Percentiles rank a stretch among this genome's conserved stretches.
Conservation (phyloP, 345 rosid species). For the Salix koriyanagi region DNA sequence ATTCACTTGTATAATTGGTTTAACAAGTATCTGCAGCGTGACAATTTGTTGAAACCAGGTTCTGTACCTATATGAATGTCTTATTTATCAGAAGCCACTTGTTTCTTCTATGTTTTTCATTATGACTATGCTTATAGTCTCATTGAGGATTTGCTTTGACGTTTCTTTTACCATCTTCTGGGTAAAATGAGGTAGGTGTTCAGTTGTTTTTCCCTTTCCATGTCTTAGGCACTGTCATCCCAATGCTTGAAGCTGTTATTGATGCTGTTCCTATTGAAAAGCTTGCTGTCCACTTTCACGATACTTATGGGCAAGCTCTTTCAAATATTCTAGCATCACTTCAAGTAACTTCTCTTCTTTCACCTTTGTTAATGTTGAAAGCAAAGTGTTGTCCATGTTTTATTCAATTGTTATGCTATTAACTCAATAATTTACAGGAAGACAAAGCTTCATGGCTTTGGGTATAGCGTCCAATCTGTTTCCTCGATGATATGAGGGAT, state of each 20-base stretch:
- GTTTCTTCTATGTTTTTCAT: no score
- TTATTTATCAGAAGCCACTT: no score
- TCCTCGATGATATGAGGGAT: neutral
- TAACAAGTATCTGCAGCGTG: no score
- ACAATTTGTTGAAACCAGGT: no score
- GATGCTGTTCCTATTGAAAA: conserved; percentile 66
- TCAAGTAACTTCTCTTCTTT: conserved; percentile 31
- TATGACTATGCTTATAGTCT: no score
- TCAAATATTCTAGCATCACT: conserved; percentile 81
- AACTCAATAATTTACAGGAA: no score
- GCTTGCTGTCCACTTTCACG: conserved; percentile 93
- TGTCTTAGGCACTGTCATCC: conserved; percentile 62
- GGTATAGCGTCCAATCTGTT: no score
- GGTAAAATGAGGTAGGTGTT: no score
- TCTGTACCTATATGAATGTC: no score
- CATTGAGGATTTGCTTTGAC: neutral
- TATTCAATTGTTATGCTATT: no score
- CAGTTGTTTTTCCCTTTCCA: neutral
- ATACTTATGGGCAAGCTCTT: conserved; percentile 95
- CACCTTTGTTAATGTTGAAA: neutral
- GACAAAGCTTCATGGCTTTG: no score
- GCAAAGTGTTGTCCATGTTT: neutral
- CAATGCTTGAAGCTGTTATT: conserved; percentile 88
- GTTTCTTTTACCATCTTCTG: neutral
- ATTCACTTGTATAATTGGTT: no score